phyloP scores from a whole-genome alignment of 2,329 filamentous ascomycete genomes.

The Pestalotiopsis sp. region DNA sequence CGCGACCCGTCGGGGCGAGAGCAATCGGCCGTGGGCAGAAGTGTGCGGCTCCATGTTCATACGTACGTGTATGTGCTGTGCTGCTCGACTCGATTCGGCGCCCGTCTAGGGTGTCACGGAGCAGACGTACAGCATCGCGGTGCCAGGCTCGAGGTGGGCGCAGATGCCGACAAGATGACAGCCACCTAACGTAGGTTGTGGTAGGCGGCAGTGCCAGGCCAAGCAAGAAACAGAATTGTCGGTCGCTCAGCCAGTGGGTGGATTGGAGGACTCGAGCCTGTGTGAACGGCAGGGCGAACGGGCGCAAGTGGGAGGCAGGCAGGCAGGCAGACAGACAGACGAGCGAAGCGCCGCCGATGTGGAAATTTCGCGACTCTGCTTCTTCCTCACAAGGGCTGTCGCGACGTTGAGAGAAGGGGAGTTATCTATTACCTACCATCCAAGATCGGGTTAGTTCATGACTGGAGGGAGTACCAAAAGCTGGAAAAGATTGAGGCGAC shows the following conservation, averaged over 20 bases:
- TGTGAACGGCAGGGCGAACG: too few relatives aligned
- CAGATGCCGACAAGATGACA: background rate
- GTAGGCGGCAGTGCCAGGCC: background rate
- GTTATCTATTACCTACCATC: background rate
- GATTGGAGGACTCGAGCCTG: too few relatives aligned
- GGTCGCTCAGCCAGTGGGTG: background rate
- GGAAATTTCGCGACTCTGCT: too few relatives aligned
- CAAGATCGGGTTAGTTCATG: background rate
- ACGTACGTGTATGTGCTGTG: background rate
- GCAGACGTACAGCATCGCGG: background rate
- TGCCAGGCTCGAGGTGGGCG: background rate
- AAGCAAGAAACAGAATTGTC: background rate
- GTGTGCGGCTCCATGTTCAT: conserved; percentile 14
- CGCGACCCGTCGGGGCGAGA: conserved; percentile 14
- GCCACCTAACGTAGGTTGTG: background rate
- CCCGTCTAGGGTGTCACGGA: background rate
- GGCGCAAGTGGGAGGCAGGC: too few relatives aligned
- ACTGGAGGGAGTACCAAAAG: background rate
- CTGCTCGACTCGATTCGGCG: background rate
- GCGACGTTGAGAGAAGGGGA: background rate
- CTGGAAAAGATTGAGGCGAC: background rate
- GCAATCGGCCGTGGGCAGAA: conserved; percentile 1
- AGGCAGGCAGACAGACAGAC: too few relatives aligned
- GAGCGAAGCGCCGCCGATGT: too few relatives aligned
- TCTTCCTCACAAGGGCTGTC: too few relatives aligned